Evolutionary conservation across 2,329 filamentous ascomycete species (phyloP).

Genomic region (Cladobotryum protrusum): DNA sequence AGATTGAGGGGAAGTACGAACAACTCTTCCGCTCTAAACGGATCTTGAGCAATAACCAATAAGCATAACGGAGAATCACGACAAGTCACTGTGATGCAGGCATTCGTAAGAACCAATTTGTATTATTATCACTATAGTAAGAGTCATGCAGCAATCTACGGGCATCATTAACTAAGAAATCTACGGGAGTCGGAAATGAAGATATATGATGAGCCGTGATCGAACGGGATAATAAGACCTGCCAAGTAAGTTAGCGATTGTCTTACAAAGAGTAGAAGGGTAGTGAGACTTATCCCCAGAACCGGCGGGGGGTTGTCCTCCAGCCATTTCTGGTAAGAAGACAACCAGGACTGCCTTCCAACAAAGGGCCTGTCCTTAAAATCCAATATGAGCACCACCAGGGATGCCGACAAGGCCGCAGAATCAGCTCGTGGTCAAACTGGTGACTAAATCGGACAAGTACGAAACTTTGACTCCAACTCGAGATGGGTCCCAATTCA

Average conservation of each 20-base stretch:
- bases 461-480: conserved; percentile 91
- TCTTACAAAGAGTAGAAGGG: conserved; percentile 10
- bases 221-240: conserved; percentile 11
- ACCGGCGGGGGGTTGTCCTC: conserved; percentile 39
- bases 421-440: conserved; percentile 6
- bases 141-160: background rate
- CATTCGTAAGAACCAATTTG: too few species aligned
- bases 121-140: too few species aligned
- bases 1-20: too few species aligned
- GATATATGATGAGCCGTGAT: too few species aligned
- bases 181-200: too few species aligned
- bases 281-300: conserved; percentile 44
- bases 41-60: too few species aligned
- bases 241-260: conserved; percentile 20
- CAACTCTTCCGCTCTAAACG: too few species aligned
- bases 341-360: conserved; percentile 42
- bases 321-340: conserved; percentile 45
- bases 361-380: conserved; percentile 32
- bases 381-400: conserved; percentile 13
- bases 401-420: conserved; percentile 9
- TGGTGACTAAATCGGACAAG: conserved; percentile 59
- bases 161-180: too few species aligned
- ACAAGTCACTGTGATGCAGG: too few species aligned
- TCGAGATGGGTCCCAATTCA: conserved; percentile 72
- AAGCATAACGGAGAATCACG: too few species aligned